Evolutionary conservation across 2,329 filamentous ascomycete species (phyloP).

Genomic region (Colletotrichum lupini): DNA sequence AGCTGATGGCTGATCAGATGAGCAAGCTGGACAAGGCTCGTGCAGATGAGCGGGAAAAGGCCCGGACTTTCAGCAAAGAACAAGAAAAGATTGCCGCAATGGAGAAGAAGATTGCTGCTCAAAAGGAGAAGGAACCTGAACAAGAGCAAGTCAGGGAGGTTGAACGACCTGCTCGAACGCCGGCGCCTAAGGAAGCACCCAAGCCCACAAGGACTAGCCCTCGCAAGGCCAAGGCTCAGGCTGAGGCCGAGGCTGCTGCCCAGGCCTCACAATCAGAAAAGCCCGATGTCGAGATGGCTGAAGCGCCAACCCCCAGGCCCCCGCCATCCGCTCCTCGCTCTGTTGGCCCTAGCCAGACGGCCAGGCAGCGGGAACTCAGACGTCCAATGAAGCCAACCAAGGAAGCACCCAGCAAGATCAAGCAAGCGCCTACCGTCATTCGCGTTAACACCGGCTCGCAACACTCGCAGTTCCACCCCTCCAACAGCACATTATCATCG

Average conservation of each 20-base stretch:
- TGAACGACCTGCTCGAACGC: conserved; percentile 39
- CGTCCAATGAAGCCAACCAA: conserved; percentile 72
- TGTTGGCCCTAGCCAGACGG: conserved; percentile 56
- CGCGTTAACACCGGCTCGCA: conserved; percentile 76
- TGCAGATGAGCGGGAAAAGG: conserved; percentile 77
- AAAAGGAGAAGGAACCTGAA: conserved; percentile 49
- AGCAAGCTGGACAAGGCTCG: conserved; percentile 74
- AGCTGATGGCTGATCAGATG: conserved; percentile 69
- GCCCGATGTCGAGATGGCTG: conserved; percentile 66
- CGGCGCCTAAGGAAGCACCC: conserved; percentile 52
- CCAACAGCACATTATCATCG: conserved; percentile 67
- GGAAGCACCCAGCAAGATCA: conserved; percentile 67
- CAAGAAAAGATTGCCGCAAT: conserved; percentile 64
- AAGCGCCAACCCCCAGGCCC: conserved; percentile 66
- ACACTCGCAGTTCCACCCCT: conserved; percentile 68
- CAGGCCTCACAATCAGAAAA: conserved; percentile 46
- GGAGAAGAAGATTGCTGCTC: conserved; percentile 64
- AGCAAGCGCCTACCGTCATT: conserved; percentile 78
- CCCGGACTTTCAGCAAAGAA: conserved; percentile 67
- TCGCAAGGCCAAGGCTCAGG: conserved; percentile 55
- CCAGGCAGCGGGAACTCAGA: conserved; percentile 65
- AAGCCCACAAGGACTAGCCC: conserved; percentile 63
- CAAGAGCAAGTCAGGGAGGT: conserved; percentile 35
- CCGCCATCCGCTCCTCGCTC: conserved; percentile 69
- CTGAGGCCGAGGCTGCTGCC: conserved; percentile 44